Conservation (phyloP, 441 rosid genomes). For the Eruca vesicaria region DNA sequence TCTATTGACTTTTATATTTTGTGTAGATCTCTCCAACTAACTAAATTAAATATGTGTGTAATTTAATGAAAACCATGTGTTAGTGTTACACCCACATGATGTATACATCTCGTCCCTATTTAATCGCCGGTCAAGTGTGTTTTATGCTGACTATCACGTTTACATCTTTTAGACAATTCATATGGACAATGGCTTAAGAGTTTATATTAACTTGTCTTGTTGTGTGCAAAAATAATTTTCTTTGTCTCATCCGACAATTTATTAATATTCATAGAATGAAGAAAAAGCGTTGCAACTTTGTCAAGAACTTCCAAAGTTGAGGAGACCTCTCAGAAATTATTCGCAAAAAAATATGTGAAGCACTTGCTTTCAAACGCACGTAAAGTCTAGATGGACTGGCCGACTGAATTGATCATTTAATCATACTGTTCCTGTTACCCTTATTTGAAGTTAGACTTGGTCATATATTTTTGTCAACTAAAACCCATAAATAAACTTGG, state of each 20-base stretch:
- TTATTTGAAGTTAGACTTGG: neutral
- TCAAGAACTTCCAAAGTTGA: neutral
- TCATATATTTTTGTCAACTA: neutral
- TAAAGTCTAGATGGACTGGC: neutral
- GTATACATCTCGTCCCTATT: conserved; percentile 21
- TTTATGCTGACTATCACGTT: conserved; percentile 23
- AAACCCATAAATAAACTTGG: neutral
- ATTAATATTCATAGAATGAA: neutral
- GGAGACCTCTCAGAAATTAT: conserved; percentile 5
- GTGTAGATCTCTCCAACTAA: conserved; percentile 28
- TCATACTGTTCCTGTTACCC: neutral
- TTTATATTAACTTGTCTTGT: conserved; percentile 4
- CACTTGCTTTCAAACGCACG: neutral
- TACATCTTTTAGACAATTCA: conserved; percentile 21
- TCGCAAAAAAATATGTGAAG: neutral
- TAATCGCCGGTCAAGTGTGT: conserved; percentile 28
- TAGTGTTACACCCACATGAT: conserved; percentile 34
- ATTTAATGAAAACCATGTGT: conserved; percentile 26
- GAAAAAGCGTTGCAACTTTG: neutral
- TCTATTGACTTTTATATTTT: conserved; percentile 20
- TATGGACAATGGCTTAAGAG: conserved; percentile 6
- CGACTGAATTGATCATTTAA: neutral
- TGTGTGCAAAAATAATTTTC: neutral
- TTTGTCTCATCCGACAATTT: neutral
- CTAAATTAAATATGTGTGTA: conserved; percentile 19